Base-by-base conservation (phyloP, 2,329 filamentous ascomycete species). In the Byssoonygena ceratinophila region DNA sequence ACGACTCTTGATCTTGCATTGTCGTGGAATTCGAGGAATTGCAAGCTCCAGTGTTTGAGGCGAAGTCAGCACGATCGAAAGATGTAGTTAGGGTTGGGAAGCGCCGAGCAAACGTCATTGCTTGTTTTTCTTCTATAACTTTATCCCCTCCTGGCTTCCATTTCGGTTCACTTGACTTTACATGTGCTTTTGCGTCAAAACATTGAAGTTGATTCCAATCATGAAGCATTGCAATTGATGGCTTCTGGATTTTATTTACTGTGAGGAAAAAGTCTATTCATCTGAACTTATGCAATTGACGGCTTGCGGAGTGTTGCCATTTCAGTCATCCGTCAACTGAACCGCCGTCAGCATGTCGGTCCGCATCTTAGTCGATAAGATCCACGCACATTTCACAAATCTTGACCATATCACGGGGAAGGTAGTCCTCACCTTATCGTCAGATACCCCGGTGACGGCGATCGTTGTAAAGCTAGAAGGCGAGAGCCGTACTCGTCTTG, bases 391-490 rank as follows among this genome's bases (percentile, higher is more conserved):
- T 60, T 75, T 72, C 57, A 76, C 73, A 48, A 76, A 76, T 53
- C 66, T 76, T 46, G 73, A 76, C 58, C 68, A 67, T 49, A 64
- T 76, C 23, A 66, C 68, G 1, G 73, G 73, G 27, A 71, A 63
- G 40, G 71, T 74, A 18, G 59, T 73, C n/a, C 60, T 76, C 39
- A 60, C 65, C 46, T 63, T 75, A 6, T 60, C 62, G 1, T 64
- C 64, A 1, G 70, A 74, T 59, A 66, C 73, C 11, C 61, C 72
- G 6, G 68, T 76, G 47, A 66, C 68, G 37, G 66, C 66, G 3
- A 71, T 76, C 34, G 69, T 69, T 39, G 73, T 75, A 45, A 76
- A 76, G 59, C 60, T 76, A 25, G 73, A 76, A 56, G 73, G 71
- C 20, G 73, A 75, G 57, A 75, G 72, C 59, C 68, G 67, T 32